Conservation (phyloP, 139 green algal species). For the Chlorella ohadii region DNA sequence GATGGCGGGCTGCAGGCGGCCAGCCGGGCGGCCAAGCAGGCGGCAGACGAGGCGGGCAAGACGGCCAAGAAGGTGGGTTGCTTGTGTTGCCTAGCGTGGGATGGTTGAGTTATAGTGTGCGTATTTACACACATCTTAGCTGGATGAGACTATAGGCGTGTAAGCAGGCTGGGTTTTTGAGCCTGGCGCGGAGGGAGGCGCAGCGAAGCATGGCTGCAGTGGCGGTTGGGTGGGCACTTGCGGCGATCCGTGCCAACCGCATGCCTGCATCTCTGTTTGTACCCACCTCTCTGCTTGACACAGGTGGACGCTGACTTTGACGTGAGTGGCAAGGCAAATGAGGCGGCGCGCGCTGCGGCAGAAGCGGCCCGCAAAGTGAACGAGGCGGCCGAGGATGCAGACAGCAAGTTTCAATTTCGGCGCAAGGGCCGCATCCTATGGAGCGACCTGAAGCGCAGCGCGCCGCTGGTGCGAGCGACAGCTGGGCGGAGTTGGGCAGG, state of each 20-base stretch:
- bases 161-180: no score
- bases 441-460: not conserved
- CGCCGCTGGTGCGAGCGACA: not conserved
- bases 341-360: not conserved
- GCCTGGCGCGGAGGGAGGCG: no score
- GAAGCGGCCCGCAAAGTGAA: not conserved
- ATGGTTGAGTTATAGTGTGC: not conserved
- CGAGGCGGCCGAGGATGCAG: not conserved
- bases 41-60: not conserved
- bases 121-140: no score
- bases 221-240: not conserved
- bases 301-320: slow-evolving; percentile 35
- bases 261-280: no score
- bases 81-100: not conserved
- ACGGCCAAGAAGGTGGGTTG: not conserved
- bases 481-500: not conserved
- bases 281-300: no score
- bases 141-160: no score
- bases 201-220: not conserved
- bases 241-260: no score
- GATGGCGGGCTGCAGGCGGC: not conserved
- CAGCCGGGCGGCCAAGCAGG: not conserved
- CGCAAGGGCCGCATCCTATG: not conserved
- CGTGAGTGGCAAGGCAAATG: slow-evolving; percentile 6
- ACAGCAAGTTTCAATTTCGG: slow-evolving; percentile 9